Evolutionary conservation across 805 yeast species (phyloP).

Genomic region (Myxozyma nipponensis): DNA sequence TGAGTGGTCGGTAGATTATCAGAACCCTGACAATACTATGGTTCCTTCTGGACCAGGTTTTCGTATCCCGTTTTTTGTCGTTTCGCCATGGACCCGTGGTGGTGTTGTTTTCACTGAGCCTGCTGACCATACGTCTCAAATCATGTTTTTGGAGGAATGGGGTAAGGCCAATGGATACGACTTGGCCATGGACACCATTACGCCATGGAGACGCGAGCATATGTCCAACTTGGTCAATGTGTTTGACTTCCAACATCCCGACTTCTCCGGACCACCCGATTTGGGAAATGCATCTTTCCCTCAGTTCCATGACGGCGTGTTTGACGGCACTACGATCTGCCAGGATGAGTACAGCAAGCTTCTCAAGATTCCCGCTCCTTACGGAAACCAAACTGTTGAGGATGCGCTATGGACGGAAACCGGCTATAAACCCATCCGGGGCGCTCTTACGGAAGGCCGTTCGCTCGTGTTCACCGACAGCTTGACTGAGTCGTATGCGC

Average conservation of each 20-base stretch:
- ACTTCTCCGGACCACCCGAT: not conserved
- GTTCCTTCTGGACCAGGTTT: conserved; percentile 32
- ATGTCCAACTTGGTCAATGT: conserved; percentile 29
- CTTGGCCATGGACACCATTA: conserved; percentile 19
- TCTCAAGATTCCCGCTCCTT: conserved; percentile 28
- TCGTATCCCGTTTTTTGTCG: conserved; percentile 28
- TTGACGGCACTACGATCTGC: conserved; percentile 11
- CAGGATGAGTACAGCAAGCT: conserved; percentile 8
- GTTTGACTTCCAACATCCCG: conserved; percentile 28
- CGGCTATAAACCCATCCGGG: conserved; percentile 30
- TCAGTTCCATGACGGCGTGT: conserved; percentile 5
- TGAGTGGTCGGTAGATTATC: conserved; percentile 31
- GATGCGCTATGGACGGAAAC: conserved; percentile 26
- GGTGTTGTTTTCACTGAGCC: conserved; percentile 31
- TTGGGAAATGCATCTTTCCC: conserved; percentile 18
- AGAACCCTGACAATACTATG: conserved; percentile 3
- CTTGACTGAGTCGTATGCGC: too few species aligned
- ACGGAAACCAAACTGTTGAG: conserved; percentile 27
- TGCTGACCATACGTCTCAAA: conserved; percentile 31
- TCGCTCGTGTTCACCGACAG: conserved; percentile 23
- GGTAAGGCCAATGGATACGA: conserved; percentile 23
- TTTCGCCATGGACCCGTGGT: conserved; percentile 33
- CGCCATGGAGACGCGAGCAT: conserved; percentile 30
- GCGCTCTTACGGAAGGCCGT: conserved; percentile 32
- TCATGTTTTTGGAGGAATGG: conserved; percentile 32